Conservation (phyloP, 106 monocot species). For the Apostasia ramifera region DNA sequence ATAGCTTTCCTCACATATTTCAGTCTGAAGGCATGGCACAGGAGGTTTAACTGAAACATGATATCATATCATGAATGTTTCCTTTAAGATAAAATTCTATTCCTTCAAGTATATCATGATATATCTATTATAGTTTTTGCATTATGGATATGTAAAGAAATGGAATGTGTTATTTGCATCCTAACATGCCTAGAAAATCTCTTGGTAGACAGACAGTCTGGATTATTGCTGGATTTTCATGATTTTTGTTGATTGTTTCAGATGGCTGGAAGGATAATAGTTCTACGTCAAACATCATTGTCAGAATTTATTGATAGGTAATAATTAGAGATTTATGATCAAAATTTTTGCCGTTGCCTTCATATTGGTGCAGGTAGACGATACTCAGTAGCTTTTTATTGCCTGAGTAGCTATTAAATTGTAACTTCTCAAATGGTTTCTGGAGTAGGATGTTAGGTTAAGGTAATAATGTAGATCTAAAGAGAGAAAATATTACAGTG, state of each 20-base stretch:
- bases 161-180: not conserved
- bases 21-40: constrained; percentile 55
- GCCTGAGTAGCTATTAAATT: too few species aligned
- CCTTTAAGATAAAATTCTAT: not conserved
- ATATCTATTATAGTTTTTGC: not conserved
- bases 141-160: not conserved
- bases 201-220: too few species aligned
- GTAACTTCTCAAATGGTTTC: too few species aligned
- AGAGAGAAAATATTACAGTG: too few species aligned
- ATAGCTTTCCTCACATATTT: constrained; percentile 86
- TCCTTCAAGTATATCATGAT: not conserved
- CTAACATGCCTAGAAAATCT: too few species aligned
- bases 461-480: too few species aligned
- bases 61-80: not conserved
- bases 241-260: constrained; percentile 25
- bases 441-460: too few species aligned
- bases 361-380: too few species aligned
- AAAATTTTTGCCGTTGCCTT: not conserved
- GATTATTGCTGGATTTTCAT: not conserved
- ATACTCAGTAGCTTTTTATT: too few species aligned
- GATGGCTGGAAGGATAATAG: constrained; percentile 93
- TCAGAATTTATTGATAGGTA: constrained; percentile 85
- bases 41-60: constrained; percentile 42
- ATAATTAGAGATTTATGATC: not conserved
- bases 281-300: constrained; percentile 59